These are phyloP conservation scores for Polytolypa hystricis DNA, from an alignment of 2,329 filamentous ascomycete species.

Conservation along the genomic window DNA sequence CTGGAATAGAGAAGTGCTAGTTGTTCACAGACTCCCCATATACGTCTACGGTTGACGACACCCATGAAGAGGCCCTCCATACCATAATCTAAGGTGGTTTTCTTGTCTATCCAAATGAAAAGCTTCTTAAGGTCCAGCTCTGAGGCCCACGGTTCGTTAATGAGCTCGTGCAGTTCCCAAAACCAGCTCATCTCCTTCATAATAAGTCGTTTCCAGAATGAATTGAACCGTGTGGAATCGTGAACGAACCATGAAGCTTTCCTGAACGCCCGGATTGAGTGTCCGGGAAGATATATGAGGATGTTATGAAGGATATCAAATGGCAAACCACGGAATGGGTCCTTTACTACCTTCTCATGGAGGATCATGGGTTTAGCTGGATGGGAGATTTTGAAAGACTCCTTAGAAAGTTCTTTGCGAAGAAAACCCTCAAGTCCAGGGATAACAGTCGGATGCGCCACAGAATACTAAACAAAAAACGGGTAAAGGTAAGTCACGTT, in stretches of 20 bases:
- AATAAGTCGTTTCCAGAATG: slow-evolving; percentile 3
- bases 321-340: slow-evolving; percentile 3
- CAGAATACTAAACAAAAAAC: background rate
- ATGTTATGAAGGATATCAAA: slow-evolving; percentile 4
- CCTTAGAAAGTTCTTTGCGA: background rate
- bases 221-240: slow-evolving; percentile 1
- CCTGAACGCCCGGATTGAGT: background rate
- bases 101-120: slow-evolving; percentile 14
- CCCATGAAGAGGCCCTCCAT: slow-evolving; percentile 17
- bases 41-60: slow-evolving; percentile 22
- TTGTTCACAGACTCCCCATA: slow-evolving; percentile 15
- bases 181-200: slow-evolving; percentile 2
- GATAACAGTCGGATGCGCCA: slow-evolving; percentile 1
- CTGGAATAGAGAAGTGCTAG: slow-evolving; percentile 6
- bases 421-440: background rate
- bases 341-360: background rate
- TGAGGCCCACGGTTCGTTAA: background rate
- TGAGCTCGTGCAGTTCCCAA: slow-evolving; percentile 4
- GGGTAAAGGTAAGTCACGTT: background rate
- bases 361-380: background rate
- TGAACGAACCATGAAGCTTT: slow-evolving; percentile 3
- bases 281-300: background rate
- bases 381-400: background rate
- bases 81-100: slow-evolving; percentile 12
- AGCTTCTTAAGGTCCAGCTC: background rate